phyloP scores from a whole-genome alignment of 495 filamentous ascomycete species.

The Penicillium cinerascens region DNA sequence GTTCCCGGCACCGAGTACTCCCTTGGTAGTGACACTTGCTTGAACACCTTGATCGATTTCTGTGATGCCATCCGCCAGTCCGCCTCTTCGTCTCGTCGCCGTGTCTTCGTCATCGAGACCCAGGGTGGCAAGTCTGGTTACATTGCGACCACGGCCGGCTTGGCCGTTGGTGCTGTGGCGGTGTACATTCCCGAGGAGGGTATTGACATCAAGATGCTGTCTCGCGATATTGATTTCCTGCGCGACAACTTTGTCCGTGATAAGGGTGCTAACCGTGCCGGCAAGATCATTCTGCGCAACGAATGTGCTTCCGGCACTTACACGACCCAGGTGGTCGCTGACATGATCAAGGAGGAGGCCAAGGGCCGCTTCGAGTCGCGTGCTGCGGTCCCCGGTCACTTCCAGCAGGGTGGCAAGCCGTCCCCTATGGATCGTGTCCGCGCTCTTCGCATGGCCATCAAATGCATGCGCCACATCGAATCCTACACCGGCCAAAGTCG shows the following conservation, averaged over 20 bases:
- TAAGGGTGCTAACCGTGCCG: conserved; percentile 83
- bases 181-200: conserved; percentile 98
- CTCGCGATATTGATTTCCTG: conserved; percentile 84
- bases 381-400: conserved; percentile 90
- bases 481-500: conserved; percentile 61
- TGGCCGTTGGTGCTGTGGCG: conserved; percentile 86
- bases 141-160: conserved; percentile 83
- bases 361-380: conserved; percentile 91
- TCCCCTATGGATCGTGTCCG: conserved; percentile 95
- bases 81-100: conserved; percentile 83
- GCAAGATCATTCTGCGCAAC: conserved; percentile 91
- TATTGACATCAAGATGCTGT: conserved; percentile 89
- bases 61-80: conserved; percentile 98
- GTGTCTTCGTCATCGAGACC: conserved; percentile 97
- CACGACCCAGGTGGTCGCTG: conserved; percentile 85
- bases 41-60: conserved; percentile 94
- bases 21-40: conserved; percentile 91
- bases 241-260: conserved; percentile 82
- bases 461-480: conserved; percentile 87
- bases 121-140: conserved; percentile 96
- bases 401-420: conserved; percentile 92
- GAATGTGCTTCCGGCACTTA: conserved; percentile 89
- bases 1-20: conserved; percentile 98
- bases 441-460: conserved; percentile 86
- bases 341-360: conserved; percentile 93